A percentile compares a stretch with the other conserved stretches of the same genome.
Conservation (phyloP, 1,139 yeast genomes). For the Pichia sp. region DNA sequence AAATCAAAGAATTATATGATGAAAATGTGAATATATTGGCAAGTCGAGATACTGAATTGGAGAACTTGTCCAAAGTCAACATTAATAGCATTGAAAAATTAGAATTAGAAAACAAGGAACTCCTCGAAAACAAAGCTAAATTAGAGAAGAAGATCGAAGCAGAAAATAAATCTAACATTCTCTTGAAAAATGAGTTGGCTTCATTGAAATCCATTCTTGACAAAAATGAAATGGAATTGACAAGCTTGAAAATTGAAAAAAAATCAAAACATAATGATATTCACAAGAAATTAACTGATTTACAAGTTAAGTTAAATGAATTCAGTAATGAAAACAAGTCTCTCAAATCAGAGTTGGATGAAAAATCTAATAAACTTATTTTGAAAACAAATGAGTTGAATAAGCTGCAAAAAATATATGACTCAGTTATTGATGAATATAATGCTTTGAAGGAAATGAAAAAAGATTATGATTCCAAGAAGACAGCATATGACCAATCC, state of each 20-base stretch:
- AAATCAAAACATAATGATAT: slow-evolving; percentile 5
- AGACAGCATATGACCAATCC: slow-evolving; percentile 16
- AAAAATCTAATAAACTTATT: slow-evolving; percentile 1
- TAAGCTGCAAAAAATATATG: slow-evolving; percentile 1
- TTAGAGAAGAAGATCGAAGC: slow-evolving; percentile 5
- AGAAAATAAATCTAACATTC: slow-evolving; percentile 30
- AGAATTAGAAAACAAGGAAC: slow-evolving; percentile 11
- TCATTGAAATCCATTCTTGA: slow-evolving; percentile 22
- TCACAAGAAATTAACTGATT: slow-evolving; percentile 2
- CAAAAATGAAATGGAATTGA: slow-evolving; percentile 16
- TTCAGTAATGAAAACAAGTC: slow-evolving; percentile 1
- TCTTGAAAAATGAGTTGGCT: slow-evolving; percentile 29
- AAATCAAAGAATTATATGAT: neutral
- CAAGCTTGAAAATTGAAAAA: slow-evolving; percentile 10
- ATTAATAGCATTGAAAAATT: slow-evolving; percentile 12
- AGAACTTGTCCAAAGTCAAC: slow-evolving; percentile 1
- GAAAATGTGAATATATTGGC: neutral
- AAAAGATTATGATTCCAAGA: slow-evolving; percentile 12
- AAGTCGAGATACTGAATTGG: slow-evolving; percentile 4
- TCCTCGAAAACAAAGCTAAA: slow-evolving; percentile 16
- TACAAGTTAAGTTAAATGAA: slow-evolving; percentile 6
- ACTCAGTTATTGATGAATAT: neutral
- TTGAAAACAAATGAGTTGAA: neutral
- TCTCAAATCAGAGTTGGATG: slow-evolving; percentile 1
- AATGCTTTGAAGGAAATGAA: neutral